phyloP scores from a whole-genome alignment of 1,139 yeast species.

The Suzukiozyma palmioleophila region DNA sequence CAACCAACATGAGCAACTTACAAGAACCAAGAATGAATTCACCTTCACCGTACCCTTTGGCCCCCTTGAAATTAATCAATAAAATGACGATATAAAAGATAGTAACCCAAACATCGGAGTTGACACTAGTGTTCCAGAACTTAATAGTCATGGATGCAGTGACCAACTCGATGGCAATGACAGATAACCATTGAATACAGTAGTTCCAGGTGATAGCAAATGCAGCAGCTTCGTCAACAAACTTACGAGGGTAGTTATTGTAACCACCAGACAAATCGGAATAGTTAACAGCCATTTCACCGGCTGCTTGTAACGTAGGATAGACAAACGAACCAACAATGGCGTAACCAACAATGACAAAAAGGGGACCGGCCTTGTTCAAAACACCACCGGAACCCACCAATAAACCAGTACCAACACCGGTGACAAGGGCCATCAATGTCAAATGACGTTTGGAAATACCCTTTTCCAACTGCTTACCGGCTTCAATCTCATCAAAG shows the following conservation, averaged over 20 bases:
- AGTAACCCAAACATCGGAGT: slow-evolving; percentile 38
- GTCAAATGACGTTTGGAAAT: slow-evolving; percentile 33
- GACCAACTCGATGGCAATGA: slow-evolving; percentile 38
- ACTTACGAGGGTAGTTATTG: slow-evolving; percentile 35
- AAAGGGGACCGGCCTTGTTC: slow-evolving; percentile 33
- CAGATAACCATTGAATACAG: slow-evolving; percentile 40
- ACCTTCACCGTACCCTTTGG: slow-evolving; percentile 43
- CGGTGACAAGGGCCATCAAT: slow-evolving; percentile 35
- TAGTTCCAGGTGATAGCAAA: slow-evolving; percentile 42
- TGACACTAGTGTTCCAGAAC: slow-evolving; percentile 28
- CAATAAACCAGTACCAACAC: slow-evolving; percentile 40
- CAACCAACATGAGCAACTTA: slow-evolving; percentile 35
- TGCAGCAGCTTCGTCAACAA: slow-evolving; percentile 34
- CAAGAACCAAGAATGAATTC: slow-evolving; percentile 35
- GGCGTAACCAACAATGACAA: slow-evolving; percentile 31
- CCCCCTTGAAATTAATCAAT: slow-evolving; percentile 34
- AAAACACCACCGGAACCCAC: slow-evolving; percentile 35
- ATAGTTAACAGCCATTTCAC: slow-evolving; percentile 40
- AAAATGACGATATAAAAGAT: slow-evolving; percentile 34
- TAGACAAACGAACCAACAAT: slow-evolving; percentile 37
- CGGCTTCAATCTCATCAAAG: slow-evolving; percentile 18
- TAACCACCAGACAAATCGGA: slow-evolving; percentile 38
- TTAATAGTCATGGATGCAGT: slow-evolving; percentile 37
- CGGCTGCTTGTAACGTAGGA: slow-evolving; percentile 40
- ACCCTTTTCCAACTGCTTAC: slow-evolving; percentile 28